Evolutionary conservation across 108 stramenopile genomes (phyloP), one percentile per base, ranked within the genome.

Genomic region (Pseudonitzschia pungens): DNA sequence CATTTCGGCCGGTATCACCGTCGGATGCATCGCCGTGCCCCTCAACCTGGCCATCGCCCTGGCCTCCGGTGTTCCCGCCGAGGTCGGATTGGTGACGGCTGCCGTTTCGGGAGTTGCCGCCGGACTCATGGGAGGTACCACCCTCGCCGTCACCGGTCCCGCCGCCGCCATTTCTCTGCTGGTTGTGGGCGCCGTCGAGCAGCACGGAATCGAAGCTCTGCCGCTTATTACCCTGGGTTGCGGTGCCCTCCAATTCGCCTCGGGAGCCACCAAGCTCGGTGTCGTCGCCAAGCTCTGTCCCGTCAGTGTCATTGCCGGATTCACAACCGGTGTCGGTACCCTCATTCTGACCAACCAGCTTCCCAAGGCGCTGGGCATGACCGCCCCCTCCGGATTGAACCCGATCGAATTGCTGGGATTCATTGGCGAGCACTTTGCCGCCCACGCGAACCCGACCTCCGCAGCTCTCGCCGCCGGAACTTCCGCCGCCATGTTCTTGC

Each of bases 331-430:
- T 22, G 76, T 77, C 41, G 76, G 76, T 0, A 65, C 76, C 20
- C 26, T 77, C 4, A 77, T 77, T 57, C 33, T 77, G 45, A 77
- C 76, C 4, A 69, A 69, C 36, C 76, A 77, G 69, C 45, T 77
- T 24, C 76, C 76, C 48, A 77, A 77, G 43, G 76, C 76, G 24
- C 42, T 77, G 27, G 76, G 76, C 26, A 77, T 77, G 69, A 33
- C 69, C 16, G 58, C 76, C 0, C 76, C 76, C 10, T 45, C 69
- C 2, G 76, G 76, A 14, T 18, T 77, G 52, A 77, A 68, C 53
- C 76, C 76, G 8, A 16, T 77, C 12, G 76, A 77, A 53, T 2
- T 70, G 1, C 7, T 77, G 0, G 51, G 69, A 18, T 77, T 70
- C 63, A 52, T 77, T 65, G 76, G 69, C 43, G 69, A 70, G 32